Evolutionary conservation across 805 yeast genomes (phyloP).

Genomic region (Spathaspora passalidarum): DNA sequence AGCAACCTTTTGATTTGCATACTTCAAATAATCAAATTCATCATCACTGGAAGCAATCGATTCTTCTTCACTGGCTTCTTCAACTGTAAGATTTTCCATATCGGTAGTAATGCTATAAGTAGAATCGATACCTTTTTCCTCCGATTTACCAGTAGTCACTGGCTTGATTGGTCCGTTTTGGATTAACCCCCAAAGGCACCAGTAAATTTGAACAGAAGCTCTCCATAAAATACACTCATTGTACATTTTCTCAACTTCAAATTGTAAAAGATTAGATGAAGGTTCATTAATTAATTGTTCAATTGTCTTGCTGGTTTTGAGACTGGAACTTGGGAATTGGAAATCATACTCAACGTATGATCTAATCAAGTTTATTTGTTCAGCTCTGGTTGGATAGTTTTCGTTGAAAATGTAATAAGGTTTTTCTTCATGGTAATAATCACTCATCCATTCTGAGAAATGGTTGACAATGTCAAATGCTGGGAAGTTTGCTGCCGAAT

Average conservation of each 20-base stretch:
- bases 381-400: slow-evolving; percentile 64
- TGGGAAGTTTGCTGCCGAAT: slow-evolving; percentile 85
- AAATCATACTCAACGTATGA: slow-evolving; percentile 72
- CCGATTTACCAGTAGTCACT: slow-evolving; percentile 4
- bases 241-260: slow-evolving; percentile 49
- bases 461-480: slow-evolving; percentile 92
- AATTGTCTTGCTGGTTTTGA: slow-evolving; percentile 16
- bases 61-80: slow-evolving; percentile 16
- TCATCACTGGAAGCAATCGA: slow-evolving; percentile 45
- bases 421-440: slow-evolving; percentile 64
- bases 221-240: slow-evolving; percentile 77
- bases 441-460: slow-evolving; percentile 96
- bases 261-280: slow-evolving; percentile 30
- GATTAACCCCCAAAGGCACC: slow-evolving; percentile 92
- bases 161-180: slow-evolving; percentile 54
- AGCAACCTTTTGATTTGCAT: slow-evolving; percentile 71
- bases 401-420: slow-evolving; percentile 52
- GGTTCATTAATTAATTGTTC: slow-evolving; percentile 9
- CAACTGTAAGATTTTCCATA: slow-evolving; percentile 48
- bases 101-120: slow-evolving; percentile 35
- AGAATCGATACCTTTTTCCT: slow-evolving; percentile 37
- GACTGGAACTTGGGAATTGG: slow-evolving; percentile 31
- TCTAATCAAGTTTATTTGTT: slow-evolving; percentile 67
- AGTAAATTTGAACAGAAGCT: slow-evolving; percentile 69
- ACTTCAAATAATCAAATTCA: slow-evolving; percentile 73